A percentile compares a stretch with the other conserved stretches of the same genome.
Conservation (phyloP, 306 rosid genomes). For the Vigna trinervia region DNA sequence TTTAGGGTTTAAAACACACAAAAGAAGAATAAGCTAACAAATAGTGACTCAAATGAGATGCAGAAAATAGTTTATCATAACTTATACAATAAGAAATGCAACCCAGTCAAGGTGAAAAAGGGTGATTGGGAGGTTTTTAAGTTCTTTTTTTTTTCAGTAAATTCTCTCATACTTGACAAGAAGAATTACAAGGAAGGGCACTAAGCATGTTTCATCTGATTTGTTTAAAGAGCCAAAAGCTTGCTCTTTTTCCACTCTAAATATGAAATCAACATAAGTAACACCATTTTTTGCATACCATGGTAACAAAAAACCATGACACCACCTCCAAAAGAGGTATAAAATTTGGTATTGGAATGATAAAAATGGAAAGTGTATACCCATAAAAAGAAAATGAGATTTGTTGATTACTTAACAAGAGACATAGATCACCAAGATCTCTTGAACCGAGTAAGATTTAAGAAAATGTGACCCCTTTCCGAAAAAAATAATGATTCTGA, state of each 20-base stretch:
- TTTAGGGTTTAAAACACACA: slow-evolving; percentile 39
- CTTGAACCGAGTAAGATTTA: neutral
- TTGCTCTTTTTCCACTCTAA: neutral
- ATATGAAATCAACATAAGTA: slow-evolving; percentile 14
- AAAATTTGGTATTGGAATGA: neutral
- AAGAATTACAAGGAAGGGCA: slow-evolving; percentile 10
- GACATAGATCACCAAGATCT: slow-evolving; percentile 41
- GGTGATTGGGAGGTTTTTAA: neutral
- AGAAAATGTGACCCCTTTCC: slow-evolving; percentile 8
- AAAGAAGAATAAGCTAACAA: neutral
- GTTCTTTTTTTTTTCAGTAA: neutral
- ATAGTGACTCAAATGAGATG: slow-evolving; percentile 10
- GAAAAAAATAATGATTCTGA: neutral
- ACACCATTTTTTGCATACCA: slow-evolving; percentile 3
- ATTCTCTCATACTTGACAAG: slow-evolving; percentile 22
- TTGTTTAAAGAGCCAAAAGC: slow-evolving; percentile 24
- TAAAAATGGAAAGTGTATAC: neutral
- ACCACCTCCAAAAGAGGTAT: neutral
- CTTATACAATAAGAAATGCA: neutral
- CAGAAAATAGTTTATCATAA: neutral
- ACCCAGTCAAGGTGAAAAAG: slow-evolving; percentile 22
- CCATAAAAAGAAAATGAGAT: neutral
- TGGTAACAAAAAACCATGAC: neutral
- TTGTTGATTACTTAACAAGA: slow-evolving; percentile 5
- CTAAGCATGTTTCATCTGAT: slow-evolving; percentile 7